Evolutionary conservation across 1,284 basidiomycete species (phyloP), one percentile per base, ranked within the genome.

Genomic region (Ustilago shanxiensis): DNA sequence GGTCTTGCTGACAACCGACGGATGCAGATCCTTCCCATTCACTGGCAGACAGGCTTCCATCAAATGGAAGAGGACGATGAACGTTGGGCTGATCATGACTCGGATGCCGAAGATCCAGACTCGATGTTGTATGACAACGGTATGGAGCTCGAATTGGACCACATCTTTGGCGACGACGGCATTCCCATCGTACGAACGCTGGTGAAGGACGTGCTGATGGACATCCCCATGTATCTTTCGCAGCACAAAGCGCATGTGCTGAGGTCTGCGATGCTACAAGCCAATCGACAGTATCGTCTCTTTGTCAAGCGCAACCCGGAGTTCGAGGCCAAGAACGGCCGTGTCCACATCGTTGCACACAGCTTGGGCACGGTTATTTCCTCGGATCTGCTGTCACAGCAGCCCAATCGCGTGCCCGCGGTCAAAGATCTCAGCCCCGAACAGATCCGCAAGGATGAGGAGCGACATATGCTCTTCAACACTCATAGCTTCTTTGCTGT

Each of bases 301-400:
- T 90, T 89, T 88, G 86, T 87, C 49, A 88, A 88, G 14, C 86
- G 89, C 18, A 88, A 90, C 79, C 89, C 89, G 14, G 69, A 68
- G 18, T 83, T 82, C 41, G 72, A 81, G 63, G 80, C 83, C 55
- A 79, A 86, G 39, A 88, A 88, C 0, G 83, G 88, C 10, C 87
- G 89, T 31, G 86, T 87, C 39, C 87, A 87, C 63, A 79, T 88
- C 35, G 77, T 88, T 26, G 87, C 85, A 1, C 87, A 88, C 63
- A 87, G 86, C 76, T 87, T 90, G 4, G 89, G 89, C 8, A 88
- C 89, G 0, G 88, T 89, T 8, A 84, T 90, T 2, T 88, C 88
- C 1, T 86, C 88, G 0, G 88, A 90, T 63, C 88, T 90, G 53
- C 86, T 90, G 13, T 89, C 88, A 13, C 87, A 87, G 65, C 89